Conservation (phyloP, 148 eudicot species). For the Polygonum aviculare region DNA sequence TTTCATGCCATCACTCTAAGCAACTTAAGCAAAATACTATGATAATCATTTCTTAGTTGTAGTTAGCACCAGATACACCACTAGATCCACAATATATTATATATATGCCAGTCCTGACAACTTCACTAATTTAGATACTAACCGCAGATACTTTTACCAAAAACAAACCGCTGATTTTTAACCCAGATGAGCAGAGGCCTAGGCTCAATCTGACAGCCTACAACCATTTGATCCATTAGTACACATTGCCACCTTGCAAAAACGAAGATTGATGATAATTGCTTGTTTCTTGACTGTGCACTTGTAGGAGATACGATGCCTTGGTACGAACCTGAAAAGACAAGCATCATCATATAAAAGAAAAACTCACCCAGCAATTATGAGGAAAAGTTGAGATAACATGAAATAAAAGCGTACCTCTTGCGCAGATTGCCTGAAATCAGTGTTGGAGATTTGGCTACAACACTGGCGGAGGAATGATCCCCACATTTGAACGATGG, state of each 20-base stretch:
- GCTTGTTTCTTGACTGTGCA: slow-evolving; percentile 17
- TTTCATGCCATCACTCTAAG: background rate
- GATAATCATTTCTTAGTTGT: background rate
- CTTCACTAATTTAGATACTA: background rate
- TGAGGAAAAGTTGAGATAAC: background rate
- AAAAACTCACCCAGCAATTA: background rate
- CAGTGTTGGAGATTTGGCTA: slow-evolving; percentile 69
- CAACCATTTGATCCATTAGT: background rate
- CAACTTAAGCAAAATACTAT: background rate
- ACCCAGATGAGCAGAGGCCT: background rate
- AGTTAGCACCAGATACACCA: background rate
- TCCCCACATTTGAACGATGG: slow-evolving; percentile 39
- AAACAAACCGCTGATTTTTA: too few relatives aligned
- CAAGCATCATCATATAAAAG: background rate
- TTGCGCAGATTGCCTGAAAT: slow-evolving; percentile 75
- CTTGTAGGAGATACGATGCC: slow-evolving; percentile 78
- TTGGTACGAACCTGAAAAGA: slow-evolving; percentile 71
- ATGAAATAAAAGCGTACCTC: slow-evolving; percentile 35
- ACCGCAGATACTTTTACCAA: background rate
- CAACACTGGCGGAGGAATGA: slow-evolving; percentile 53
- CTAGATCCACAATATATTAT: background rate
- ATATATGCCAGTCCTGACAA: background rate
- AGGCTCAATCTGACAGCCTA: background rate
- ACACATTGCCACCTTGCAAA: background rate
- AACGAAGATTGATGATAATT: background rate